phyloP scores from a whole-genome alignment of 2,329 filamentous ascomycete genomes.

The Aaosphaeria pasadenensis region DNA sequence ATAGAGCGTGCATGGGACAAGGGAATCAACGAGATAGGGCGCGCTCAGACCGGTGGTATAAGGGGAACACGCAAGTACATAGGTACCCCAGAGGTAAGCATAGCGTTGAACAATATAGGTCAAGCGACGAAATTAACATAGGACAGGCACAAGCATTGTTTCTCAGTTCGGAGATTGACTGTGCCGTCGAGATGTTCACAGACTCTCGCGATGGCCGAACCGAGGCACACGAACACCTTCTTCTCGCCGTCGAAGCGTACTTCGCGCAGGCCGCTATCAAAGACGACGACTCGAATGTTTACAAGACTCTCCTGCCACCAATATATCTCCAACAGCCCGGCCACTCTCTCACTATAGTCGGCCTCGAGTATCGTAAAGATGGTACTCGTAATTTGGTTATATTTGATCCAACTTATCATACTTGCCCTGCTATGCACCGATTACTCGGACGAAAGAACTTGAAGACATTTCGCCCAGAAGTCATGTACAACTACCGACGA shows the following conservation, averaged over 20 bases:
- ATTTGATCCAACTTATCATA: constrained; percentile 82
- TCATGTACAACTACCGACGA: constrained; percentile 62
- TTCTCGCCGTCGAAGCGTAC: constrained; percentile 69
- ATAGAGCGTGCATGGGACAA: constrained; percentile 88
- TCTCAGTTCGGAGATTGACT: constrained; percentile 60
- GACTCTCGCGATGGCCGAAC: constrained; percentile 46
- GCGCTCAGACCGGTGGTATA: constrained; percentile 82
- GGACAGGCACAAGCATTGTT: constrained; percentile 77
- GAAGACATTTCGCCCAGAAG: constrained; percentile 57
- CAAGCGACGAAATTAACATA: constrained; percentile 8
- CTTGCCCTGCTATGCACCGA: constrained; percentile 61
- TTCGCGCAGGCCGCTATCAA: constrained; percentile 58
- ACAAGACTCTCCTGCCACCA: constrained; percentile 70
- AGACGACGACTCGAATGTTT: constrained; percentile 57
- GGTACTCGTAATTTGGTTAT: constrained; percentile 71
- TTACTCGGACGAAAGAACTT: constrained; percentile 50
- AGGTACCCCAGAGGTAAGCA: constrained; percentile 76
- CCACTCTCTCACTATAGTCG: constrained; percentile 88
- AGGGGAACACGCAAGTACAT: constrained; percentile 91
- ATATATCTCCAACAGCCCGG: constrained; percentile 90
- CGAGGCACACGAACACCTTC: constrained; percentile 54
- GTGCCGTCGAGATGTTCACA: constrained; percentile 52
- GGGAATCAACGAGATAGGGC: constrained; percentile 72
- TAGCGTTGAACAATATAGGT: neutral
- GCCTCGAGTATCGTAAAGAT: constrained; percentile 67